phyloP scores from a whole-genome alignment of 805 yeast genomes.

The Lipomyces mesembrius region DNA sequence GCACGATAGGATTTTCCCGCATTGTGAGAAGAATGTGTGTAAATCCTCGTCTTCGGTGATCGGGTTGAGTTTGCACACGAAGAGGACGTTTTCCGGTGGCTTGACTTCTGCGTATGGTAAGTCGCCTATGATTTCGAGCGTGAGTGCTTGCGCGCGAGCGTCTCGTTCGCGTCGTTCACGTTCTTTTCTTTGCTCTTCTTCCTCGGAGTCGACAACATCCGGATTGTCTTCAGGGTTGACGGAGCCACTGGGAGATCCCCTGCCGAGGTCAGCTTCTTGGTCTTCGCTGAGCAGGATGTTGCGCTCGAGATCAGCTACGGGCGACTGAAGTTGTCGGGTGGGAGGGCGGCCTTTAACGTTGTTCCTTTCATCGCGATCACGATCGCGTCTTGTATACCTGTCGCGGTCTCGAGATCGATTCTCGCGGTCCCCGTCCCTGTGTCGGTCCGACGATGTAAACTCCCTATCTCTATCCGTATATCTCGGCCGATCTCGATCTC shows the following conservation, averaged over 20 bases:
- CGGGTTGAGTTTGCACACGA: constrained; percentile 67
- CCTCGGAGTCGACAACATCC: constrained; percentile 1
- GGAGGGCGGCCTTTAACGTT: neutral
- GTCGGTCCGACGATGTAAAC: neutral
- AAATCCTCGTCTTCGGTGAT: constrained; percentile 64
- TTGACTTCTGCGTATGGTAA: constrained; percentile 60
- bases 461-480: neutral
- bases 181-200: constrained; percentile 42
- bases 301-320: constrained; percentile 12
- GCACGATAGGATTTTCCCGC: constrained; percentile 59
- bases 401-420: constrained; percentile 12
- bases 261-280: constrained; percentile 37
- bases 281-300: constrained; percentile 17
- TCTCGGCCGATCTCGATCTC: constrained; percentile 1
- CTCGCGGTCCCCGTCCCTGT: constrained; percentile 21
- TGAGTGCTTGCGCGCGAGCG: constrained; percentile 59
- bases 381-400: neutral
- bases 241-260: neutral
- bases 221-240: neutral
- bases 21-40: constrained; percentile 60
- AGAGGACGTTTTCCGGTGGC: constrained; percentile 66
- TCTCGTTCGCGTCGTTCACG: constrained; percentile 44
- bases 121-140: constrained; percentile 68
- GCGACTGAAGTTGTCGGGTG: neutral
- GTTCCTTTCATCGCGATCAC: neutral